phyloP scores from a whole-genome alignment of 257 asterid species.

The Lycium barbarum region DNA sequence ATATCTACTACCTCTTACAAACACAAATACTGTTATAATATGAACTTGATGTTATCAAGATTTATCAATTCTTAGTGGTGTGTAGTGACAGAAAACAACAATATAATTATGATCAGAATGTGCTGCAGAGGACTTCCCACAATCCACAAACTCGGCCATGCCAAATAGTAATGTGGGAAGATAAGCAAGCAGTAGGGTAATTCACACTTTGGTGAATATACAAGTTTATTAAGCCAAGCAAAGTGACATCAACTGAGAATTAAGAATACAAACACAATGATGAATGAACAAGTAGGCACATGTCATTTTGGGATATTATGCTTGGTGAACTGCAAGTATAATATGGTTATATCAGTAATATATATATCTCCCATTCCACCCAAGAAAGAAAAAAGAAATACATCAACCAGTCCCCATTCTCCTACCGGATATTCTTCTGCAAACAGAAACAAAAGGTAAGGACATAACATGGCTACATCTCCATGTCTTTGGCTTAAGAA shows the following conservation, averaged over 20 bases:
- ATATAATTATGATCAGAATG: background rate
- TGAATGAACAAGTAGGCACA: background rate
- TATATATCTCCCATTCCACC: constrained; percentile 19
- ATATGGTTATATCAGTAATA: constrained; percentile 3
- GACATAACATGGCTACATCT: background rate
- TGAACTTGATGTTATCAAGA: background rate
- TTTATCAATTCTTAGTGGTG: background rate
- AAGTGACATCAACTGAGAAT: background rate
- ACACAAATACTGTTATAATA: background rate
- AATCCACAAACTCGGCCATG: background rate
- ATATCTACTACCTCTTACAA: background rate
- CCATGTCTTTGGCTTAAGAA: background rate
- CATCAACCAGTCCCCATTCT: constrained; percentile 11
- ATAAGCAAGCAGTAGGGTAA: background rate
- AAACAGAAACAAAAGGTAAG: background rate
- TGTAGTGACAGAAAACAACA: background rate
- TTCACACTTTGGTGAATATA: background rate
- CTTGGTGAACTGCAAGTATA: constrained; percentile 16
- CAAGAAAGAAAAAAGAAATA: background rate
- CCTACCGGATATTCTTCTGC: background rate
- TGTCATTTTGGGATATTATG: background rate
- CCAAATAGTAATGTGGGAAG: background rate
- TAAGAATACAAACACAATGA: constrained; percentile 9
- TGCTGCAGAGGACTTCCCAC: background rate
- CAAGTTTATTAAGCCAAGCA: background rate